phyloP scores from a whole-genome alignment of 495 filamentous ascomycete genomes.

The Usnea hakonensis region DNA sequence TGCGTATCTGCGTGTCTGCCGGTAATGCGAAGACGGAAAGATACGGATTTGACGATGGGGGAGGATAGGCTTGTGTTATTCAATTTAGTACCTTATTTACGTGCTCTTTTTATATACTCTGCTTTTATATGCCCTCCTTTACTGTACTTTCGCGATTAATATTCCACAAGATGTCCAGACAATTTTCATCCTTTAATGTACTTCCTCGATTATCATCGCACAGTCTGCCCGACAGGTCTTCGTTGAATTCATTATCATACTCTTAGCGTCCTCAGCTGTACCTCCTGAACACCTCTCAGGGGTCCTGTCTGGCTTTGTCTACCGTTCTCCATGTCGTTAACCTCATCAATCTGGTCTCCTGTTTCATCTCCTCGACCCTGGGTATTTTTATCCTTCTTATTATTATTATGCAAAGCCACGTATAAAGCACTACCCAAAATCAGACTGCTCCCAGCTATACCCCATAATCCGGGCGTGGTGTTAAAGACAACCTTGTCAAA shows the following conservation, averaged over 20 bases:
- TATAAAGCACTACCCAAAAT: conserved; percentile 78
- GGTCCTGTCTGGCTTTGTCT: conserved; percentile 7
- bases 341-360: conserved; percentile 14
- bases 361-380: background rate
- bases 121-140: background rate
- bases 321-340: background rate
- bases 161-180: no score
- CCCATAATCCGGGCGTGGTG: conserved; percentile 54
- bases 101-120: background rate
- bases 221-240: background rate
- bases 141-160: no score
- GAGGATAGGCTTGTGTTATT: no score
- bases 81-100: background rate
- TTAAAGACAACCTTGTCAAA: conserved; percentile 78
- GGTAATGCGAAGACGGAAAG: no score
- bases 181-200: background rate
- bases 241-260: conserved; percentile 2
- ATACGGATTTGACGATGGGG: no score
- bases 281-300: conserved; percentile 22
- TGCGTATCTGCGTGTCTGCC: background rate
- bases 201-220: background rate
- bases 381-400: background rate
- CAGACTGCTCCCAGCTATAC: conserved; percentile 64
- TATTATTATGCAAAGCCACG: conserved; percentile 50
- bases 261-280: conserved; percentile 22